Conservation (phyloP, 768 basidiomycete genomes). For the Gloeopeniophorella convolvens region DNA sequence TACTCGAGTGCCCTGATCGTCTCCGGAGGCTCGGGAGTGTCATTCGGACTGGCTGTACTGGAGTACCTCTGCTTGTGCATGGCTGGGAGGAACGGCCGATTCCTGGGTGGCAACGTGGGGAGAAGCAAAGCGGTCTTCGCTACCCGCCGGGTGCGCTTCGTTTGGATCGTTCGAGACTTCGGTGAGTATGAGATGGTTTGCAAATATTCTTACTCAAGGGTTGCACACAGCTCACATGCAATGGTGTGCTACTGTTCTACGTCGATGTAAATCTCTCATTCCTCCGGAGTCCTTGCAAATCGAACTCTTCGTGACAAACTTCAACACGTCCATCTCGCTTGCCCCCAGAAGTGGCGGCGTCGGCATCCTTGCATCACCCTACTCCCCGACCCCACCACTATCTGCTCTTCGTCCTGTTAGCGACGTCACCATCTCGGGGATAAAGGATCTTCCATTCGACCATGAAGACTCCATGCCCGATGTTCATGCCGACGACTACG, state of each 20-base stretch:
- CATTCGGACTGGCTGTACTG: slow-evolving; percentile 60
- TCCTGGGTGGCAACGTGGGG: slow-evolving; percentile 42
- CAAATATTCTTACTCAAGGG: background rate
- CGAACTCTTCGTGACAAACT: slow-evolving; percentile 70
- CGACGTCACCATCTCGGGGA: background rate
- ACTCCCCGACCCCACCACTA: background rate
- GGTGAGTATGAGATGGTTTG: slow-evolving; percentile 37
- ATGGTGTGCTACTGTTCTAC: slow-evolving; percentile 65
- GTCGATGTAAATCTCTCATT: slow-evolving; percentile 54
- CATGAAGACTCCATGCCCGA: slow-evolving; percentile 1
- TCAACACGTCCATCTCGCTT: slow-evolving; percentile 23
- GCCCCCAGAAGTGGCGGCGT: background rate
- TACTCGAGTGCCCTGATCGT: slow-evolving; percentile 58
- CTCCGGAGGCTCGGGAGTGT: slow-evolving; percentile 70
- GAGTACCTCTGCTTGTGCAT: slow-evolving; percentile 57
- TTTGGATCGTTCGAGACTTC: slow-evolving; percentile 75
- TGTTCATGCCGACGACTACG: slow-evolving; percentile 25
- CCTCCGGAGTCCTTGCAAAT: slow-evolving; percentile 46
- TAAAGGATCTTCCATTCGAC: slow-evolving; percentile 3
- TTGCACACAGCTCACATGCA: slow-evolving; percentile 54
- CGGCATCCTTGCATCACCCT: background rate
- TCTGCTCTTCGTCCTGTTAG: background rate
- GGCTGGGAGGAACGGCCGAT: slow-evolving; percentile 44
- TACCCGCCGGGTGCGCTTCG: slow-evolving; percentile 56
- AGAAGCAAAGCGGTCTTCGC: slow-evolving; percentile 36